A percentile compares a stretch with the other conserved stretches of the same genome.
Evolutionary conservation across 257 asterid species (phyloP).

Genomic region (Nicotiana knightiana): DNA sequence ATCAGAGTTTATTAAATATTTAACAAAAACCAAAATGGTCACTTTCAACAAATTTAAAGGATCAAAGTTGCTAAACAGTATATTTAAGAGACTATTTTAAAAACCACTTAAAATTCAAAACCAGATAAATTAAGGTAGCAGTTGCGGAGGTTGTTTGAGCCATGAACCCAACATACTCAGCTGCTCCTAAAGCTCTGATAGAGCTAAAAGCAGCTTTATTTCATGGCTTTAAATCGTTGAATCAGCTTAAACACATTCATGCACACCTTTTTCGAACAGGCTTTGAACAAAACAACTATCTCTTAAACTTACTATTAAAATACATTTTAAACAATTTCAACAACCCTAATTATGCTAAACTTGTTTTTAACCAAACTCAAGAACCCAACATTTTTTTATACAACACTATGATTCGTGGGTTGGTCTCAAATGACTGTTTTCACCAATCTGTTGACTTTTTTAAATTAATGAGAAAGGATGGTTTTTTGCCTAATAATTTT

Average conservation of each 20-base stretch:
- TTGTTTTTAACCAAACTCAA: conserved; percentile 20
- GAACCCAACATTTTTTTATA: conserved; percentile 33
- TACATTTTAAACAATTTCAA: conserved; percentile 27
- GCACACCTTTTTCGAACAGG: conserved; percentile 28
- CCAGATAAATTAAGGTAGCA: neutral
- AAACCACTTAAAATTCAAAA: no score
- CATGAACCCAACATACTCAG: neutral
- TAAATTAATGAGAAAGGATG: conserved; percentile 21
- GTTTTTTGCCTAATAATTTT: conserved; percentile 27
- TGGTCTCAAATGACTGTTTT: conserved; percentile 28
- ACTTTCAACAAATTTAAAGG: no score
- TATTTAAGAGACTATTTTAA: no score
- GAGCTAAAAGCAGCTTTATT: conserved; percentile 30
- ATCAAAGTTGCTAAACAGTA: no score
- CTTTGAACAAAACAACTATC: conserved; percentile 27
- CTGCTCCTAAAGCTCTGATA: conserved; percentile 9
- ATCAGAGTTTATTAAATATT: no score
- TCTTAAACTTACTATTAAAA: conserved; percentile 25
- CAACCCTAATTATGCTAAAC: conserved; percentile 27
- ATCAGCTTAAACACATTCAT: conserved; percentile 37
- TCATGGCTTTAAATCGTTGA: conserved; percentile 25
- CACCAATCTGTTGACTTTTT: conserved; percentile 17
- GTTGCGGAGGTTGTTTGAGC: neutral
- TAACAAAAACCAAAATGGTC: no score
- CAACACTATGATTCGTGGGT: conserved; percentile 37